phyloP scores from a whole-genome alignment of 2,329 filamentous ascomycete species.

The Clonostachys solani region DNA sequence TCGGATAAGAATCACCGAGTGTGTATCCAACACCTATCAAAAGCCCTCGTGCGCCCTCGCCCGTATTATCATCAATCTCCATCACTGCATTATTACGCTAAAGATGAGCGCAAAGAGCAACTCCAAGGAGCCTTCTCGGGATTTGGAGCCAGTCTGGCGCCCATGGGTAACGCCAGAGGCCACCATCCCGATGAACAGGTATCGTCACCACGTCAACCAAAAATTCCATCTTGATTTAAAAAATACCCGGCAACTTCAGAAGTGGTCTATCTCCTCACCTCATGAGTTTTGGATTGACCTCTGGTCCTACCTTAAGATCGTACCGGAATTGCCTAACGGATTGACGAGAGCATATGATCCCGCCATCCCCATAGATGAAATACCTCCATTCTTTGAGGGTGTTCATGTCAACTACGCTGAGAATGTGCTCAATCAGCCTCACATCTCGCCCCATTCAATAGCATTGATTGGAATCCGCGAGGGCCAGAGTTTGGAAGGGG shows the following conservation, averaged over 20 bases:
- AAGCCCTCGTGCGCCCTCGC: too few species aligned
- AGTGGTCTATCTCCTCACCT: neutral
- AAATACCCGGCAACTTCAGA: neutral
- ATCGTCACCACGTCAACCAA: neutral
- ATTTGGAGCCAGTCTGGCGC: too few species aligned
- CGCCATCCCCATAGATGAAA: neutral
- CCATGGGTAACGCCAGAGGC: too few species aligned
- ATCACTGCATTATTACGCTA: too few species aligned
- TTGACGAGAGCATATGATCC: neutral
- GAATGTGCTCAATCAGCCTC: slow-evolving; percentile 1
- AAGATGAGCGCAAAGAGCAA: too few species aligned
- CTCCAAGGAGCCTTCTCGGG: too few species aligned
- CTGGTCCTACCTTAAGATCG: neutral
- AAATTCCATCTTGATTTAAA: neutral
- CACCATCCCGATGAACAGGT: neutral
- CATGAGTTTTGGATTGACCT: neutral
- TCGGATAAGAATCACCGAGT: too few species aligned
- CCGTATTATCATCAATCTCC: too few species aligned
- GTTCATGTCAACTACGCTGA: slow-evolving; percentile 1
- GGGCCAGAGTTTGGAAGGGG: neutral
- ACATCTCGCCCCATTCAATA: neutral
- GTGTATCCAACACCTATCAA: too few species aligned
- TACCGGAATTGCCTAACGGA: neutral
- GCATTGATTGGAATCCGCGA: neutral
- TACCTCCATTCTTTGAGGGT: neutral